These are phyloP conservation scores for Trametes punicea DNA, from an alignment of 768 basidiomycete genomes.

Conservation along the genomic window DNA sequence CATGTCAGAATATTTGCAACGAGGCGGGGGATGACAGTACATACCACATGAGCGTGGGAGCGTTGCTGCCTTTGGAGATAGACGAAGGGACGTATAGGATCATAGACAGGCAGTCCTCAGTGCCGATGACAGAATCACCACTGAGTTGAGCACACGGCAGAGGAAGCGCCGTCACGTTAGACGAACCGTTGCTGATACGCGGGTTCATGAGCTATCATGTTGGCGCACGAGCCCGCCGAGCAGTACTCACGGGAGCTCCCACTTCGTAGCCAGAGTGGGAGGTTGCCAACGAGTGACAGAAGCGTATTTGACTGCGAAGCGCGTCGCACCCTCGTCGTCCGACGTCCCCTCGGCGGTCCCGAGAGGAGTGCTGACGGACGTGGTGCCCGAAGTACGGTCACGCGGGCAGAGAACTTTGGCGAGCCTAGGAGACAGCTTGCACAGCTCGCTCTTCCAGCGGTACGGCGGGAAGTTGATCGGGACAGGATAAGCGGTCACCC, in stretches of 20 bases:
- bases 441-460: slow-evolving; percentile 39
- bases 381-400: slow-evolving; percentile 23
- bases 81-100: slow-evolving; percentile 63
- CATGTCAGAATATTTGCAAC: neutral
- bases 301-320: slow-evolving; percentile 69
- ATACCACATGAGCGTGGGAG: slow-evolving; percentile 61
- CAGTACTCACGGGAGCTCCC: slow-evolving; percentile 61
- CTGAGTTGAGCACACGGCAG: slow-evolving; percentile 67
- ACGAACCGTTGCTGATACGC: slow-evolving; percentile 43
- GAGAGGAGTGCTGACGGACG: slow-evolving; percentile 44
- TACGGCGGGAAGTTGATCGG: slow-evolving; percentile 35
- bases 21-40: slow-evolving; percentile 18
- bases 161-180: slow-evolving; percentile 55
- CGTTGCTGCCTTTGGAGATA: slow-evolving; percentile 30
- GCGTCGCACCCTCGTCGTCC: slow-evolving; percentile 45
- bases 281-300: slow-evolving; percentile 57
- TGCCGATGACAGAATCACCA: slow-evolving; percentile 42
- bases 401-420: slow-evolving; percentile 42
- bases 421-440: slow-evolving; percentile 40
- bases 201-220: slow-evolving; percentile 2
- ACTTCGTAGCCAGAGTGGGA: slow-evolving; percentile 50
- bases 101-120: slow-evolving; percentile 82
- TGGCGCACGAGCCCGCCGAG: neutral
- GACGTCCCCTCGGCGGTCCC: slow-evolving; percentile 54
- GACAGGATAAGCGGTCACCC: slow-evolving; percentile 28